Evolutionary conservation across 139 green algal species (phyloP).

Genomic region (Tetradesmus obliquus): DNA sequence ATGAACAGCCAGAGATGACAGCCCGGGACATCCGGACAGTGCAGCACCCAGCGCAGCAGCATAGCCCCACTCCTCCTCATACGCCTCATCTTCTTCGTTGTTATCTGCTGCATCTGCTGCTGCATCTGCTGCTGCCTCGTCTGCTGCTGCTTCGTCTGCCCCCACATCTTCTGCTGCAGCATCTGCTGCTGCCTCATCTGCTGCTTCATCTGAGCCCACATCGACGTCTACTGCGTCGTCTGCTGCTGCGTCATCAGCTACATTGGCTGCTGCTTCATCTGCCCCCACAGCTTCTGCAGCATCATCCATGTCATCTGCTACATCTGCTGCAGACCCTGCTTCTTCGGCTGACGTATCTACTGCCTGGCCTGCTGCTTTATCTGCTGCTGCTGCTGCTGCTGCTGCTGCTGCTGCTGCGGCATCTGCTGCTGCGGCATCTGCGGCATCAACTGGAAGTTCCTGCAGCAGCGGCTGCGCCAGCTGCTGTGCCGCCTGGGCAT

Average conservation of each 20-base stretch:
- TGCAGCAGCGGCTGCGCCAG: too few relatives aligned
- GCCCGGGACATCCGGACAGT: too few relatives aligned
- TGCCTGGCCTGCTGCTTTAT: neutral
- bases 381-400: neutral
- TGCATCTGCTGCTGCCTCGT: neutral
- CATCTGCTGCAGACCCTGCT: neutral
- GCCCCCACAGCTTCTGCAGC: too few relatives aligned
- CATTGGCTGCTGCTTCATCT: too few relatives aligned
- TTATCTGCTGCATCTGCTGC: neutral
- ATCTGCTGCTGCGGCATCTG: slow-evolving; percentile 15
- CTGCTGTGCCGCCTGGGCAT: too few relatives aligned
- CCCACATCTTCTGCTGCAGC: neutral
- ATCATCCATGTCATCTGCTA: too few relatives aligned
- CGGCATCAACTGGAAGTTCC: too few relatives aligned
- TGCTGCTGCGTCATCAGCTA: neutral
- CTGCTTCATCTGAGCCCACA: too few relatives aligned
- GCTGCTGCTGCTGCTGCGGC: neutral
- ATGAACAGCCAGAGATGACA: too few relatives aligned
- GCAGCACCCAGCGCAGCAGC: neutral
- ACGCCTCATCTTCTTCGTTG: neutral
- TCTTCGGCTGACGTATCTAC: neutral
- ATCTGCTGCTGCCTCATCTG: neutral
- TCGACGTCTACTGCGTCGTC: neutral
- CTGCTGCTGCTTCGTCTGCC: neutral
- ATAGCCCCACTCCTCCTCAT: neutral